phyloP scores from a whole-genome alignment of 257 asterid genomes.

The Asclepias syriaca region DNA sequence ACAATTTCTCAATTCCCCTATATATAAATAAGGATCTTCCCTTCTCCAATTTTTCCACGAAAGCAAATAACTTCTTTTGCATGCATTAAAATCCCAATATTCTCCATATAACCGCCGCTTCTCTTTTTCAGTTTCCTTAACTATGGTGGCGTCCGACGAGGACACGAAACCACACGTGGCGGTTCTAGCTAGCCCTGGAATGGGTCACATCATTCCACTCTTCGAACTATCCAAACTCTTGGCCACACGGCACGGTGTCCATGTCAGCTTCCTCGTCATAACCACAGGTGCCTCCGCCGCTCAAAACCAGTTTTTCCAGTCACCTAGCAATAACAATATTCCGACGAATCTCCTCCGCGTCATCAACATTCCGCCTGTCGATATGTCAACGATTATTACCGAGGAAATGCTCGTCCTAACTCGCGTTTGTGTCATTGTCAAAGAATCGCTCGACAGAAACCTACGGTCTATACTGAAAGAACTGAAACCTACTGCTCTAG shows the following conservation, averaged over 20 bases:
- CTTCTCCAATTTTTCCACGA: no score
- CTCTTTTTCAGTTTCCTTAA: neutral
- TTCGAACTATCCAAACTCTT: slow-evolving; percentile 38
- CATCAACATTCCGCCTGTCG: slow-evolving; percentile 35
- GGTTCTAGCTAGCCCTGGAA: slow-evolving; percentile 43
- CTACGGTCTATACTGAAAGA: slow-evolving; percentile 12
- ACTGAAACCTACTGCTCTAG: slow-evolving; percentile 18
- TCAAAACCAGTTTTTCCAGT: slow-evolving; percentile 24
- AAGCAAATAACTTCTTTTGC: no score
- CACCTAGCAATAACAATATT: slow-evolving; percentile 10
- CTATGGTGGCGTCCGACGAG: neutral
- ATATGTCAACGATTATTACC: slow-evolving; percentile 19
- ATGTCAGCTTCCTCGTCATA: slow-evolving; percentile 35
- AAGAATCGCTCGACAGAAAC: slow-evolving; percentile 24
- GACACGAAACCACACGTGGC: slow-evolving; percentile 24
- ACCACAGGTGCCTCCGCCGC: slow-evolving; percentile 36
- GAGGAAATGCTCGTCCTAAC: slow-evolving; percentile 25
- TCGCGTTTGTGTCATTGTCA: slow-evolving; percentile 14
- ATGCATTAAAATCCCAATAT: neutral
- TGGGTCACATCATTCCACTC: slow-evolving; percentile 42
- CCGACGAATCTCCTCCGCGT: slow-evolving; percentile 22
- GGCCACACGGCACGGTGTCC: slow-evolving; percentile 19
- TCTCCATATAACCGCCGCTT: neutral
- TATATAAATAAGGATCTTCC: no score
- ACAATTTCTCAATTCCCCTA: no score